phyloP scores from a whole-genome alignment of 1,284 basidiomycete genomes.

The Ganoderma lingzhi region DNA sequence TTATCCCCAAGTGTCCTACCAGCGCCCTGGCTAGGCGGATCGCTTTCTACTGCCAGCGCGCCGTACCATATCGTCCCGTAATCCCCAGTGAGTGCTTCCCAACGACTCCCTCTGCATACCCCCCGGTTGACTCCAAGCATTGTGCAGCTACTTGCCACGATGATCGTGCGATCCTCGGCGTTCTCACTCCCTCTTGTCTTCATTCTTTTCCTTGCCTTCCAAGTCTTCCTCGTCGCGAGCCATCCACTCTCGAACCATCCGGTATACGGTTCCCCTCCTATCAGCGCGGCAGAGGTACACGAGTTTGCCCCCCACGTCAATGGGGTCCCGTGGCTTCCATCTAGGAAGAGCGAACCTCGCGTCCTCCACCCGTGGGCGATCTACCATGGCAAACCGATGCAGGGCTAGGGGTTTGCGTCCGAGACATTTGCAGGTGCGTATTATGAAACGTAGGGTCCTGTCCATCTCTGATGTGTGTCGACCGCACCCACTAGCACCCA shows the following conservation, averaged over 20 bases:
- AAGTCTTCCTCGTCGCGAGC: neutral
- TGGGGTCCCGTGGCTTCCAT: neutral
- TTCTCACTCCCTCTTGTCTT: neutral
- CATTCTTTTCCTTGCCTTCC: constrained; percentile 4
- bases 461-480: neutral
- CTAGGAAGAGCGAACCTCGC: neutral
- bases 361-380: constrained; percentile 27
- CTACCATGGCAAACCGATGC: constrained; percentile 23
- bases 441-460: neutral
- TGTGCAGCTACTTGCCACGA: neutral
- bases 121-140: neutral
- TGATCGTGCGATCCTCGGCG: neutral
- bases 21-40: neutral
- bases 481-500: neutral
- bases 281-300: neutral
- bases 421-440: neutral
- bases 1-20: neutral
- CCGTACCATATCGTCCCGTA: neutral
- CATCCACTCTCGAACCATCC: constrained; percentile 9
- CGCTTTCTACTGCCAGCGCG: neutral
- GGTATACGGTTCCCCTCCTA: neutral
- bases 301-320: neutral
- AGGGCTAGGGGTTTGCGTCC: constrained; percentile 7
- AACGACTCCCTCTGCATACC: neutral
- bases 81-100: neutral